Base-by-base conservation (phyloP, 768 basidiomycete genomes). In the Tylopilus sp. region DNA sequence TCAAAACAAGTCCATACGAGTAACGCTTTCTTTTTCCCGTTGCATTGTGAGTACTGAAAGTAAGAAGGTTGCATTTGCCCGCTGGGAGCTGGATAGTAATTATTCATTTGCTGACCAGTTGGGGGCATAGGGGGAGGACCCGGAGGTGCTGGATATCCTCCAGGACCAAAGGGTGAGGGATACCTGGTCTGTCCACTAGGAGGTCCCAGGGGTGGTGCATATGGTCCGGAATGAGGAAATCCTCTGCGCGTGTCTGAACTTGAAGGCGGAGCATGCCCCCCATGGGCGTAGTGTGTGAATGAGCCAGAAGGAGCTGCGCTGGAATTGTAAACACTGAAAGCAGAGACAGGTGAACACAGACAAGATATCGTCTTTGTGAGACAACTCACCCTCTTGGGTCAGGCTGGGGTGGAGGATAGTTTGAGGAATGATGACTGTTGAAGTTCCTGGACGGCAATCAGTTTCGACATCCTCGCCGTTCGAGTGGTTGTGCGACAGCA, bases 41-140 rank as follows among this genome's bases (percentile, higher is more conserved):
- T 91, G 65, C 95, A 97, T 61, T 92, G 90, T 3, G 92, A 94
- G 63, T 92, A 93, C 61, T 89, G 86, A 75, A 92, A 94, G 69
- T 71, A 89, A 3, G 81, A 78, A 58, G 87, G 83, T 33, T 76
- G 73, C 46, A 71, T 68, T 30, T 74, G 74, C 38, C 78, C 73
- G 19, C 78, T 71, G 3, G 71, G 52, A 21, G 70, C 75, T 54
- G 82, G 74, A n/a, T 83, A 82, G 11, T 83, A 81, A 2, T 85
- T 84, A 58, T 86, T 89, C 54, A 76, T 65, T 61, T 91, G 89
- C 26, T 78, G 70, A 38, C 78, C 73, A 5, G 72, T 60, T 2
- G 86, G 84, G 14, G 86, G 85, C 63, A 68, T 74, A 9, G 73
- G 76, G 42, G 83, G 81, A 30, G 78, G 74, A 4, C 63, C 65